These are phyloP conservation scores for Orychophragmus violaceus DNA, from an alignment of 345 rosid genomes.

Conservation along the genomic window DNA sequence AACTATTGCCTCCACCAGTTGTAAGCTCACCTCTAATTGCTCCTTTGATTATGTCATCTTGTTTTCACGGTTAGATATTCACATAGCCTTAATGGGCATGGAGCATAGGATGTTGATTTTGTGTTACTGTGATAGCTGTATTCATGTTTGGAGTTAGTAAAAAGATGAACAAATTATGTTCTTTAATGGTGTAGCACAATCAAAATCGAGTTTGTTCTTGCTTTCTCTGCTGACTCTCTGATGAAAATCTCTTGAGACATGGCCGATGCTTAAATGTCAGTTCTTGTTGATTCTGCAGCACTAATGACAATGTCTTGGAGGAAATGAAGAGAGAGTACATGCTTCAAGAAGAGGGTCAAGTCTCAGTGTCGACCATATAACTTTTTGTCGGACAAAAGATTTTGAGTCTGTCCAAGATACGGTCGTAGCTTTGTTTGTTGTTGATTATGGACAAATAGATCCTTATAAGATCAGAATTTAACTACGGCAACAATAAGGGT, in stretches of 20 bases:
- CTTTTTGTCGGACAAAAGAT: slow-evolving; percentile 6
- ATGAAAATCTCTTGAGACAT: background rate
- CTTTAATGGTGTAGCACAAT: too few species aligned
- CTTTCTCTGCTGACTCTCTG: background rate
- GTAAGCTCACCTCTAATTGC: slow-evolving; percentile 36
- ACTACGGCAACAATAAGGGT: background rate
- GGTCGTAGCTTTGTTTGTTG: background rate
- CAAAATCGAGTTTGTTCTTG: background rate
- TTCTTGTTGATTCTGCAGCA: slow-evolving; percentile 43
- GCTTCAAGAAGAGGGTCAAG: slow-evolving; percentile 55
- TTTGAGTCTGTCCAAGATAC: background rate
- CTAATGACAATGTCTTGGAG: slow-evolving; percentile 75
- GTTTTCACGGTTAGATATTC: background rate
- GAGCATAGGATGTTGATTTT: background rate
- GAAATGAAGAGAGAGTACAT: slow-evolving; percentile 82
- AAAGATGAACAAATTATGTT: too few species aligned
- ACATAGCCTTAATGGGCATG: background rate
- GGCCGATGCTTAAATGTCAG: background rate
- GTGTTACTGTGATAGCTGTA: background rate
- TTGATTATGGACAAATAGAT: background rate
- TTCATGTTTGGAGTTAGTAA: background rate
- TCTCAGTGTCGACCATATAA: slow-evolving; percentile 19
- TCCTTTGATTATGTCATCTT: background rate
- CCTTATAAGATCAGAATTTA: background rate
- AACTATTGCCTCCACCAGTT: slow-evolving; percentile 76